Base-by-base conservation (phyloP, 75 land plant species). In the Selaginella tamariscina region DNA sequence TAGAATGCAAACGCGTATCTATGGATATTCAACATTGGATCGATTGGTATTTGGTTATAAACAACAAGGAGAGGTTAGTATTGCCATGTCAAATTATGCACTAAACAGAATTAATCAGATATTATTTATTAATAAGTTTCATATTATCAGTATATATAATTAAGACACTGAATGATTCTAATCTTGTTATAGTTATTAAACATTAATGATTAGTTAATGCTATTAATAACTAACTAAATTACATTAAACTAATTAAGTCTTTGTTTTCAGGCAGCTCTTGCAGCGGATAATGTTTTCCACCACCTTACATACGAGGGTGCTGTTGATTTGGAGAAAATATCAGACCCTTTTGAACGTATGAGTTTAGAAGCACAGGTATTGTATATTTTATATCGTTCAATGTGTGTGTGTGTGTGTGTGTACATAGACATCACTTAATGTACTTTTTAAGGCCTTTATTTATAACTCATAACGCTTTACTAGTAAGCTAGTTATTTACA, bases 351-450 rank as follows among this genome's bases (percentile, higher is more conserved):
- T 9, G 29, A 79, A 44, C 81, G 79, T 62, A 76, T 76, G 56
- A 68, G 81, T 32, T 68, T 76, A 26, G 81, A 79, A 71, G 79
- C 80, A 27, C 81, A 79, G 81, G 81, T 79, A 32, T 39, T 56
- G 39, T 27, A 39, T 39, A 39, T 39, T 5, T 5, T 39, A 5
- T n/a, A n/a, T n/a, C n/a, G n/a, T n/a, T n/a, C n/a, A n/a, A n/a
- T n/a, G n/a, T n/a, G n/a, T n/a, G n/a, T n/a, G n/a, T n/a, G n/a
- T n/a, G n/a, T n/a, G n/a, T n/a, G n/a, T n/a, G n/a, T n/a, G n/a
- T n/a, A n/a, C n/a, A n/a, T n/a, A n/a, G n/a, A n/a, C n/a, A n/a
- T n/a, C n/a, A n/a, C n/a, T n/a, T n/a, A n/a, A n/a, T n/a, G n/a
- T n/a, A n/a, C n/a, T n/a, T n/a, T n/a, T n/a, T n/a, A n/a, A n/a